Base-by-base conservation (phyloP, 805 yeast genomes). In the Cyberlindnera saturnus region DNA sequence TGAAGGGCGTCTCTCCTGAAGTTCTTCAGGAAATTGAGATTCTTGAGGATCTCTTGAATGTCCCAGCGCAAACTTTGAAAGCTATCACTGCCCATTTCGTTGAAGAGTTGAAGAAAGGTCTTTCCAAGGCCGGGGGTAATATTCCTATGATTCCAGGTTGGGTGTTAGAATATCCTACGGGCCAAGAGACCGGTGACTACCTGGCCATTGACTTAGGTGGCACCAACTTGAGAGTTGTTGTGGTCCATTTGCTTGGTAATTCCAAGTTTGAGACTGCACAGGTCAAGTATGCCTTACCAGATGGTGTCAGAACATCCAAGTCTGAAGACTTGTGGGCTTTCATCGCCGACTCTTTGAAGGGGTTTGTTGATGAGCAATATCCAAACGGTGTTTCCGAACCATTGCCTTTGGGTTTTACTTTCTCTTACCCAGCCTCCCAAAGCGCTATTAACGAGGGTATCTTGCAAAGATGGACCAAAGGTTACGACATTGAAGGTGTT, bases 141-240 rank as follows among this genome's bases (percentile, higher is more conserved):
- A 87, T 88, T 59, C 98, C 99, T 48, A 91, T 91, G 98, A 89
- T 84, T 61, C 96, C 96, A 38, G 86, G 95, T 49, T 91, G 97
- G 97, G 97, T 91, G 43, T 71, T 89, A 74, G 95, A 85, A 59
- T 84, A 73, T 71, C 97, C 98, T 52, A 82, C 91, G 40, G 99
- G 99, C 52, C 69, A 79, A 53, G 99, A 91, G 66, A 75, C 74
- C 34, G 99, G 99, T 52, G 82, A 87, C 53, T 91, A 75, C 66
- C 69, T 91, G 62, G 97, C 98, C 41, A 84, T 93, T 47, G 99
- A 91, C 65, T 76, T 91, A 69, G 99, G 99, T 63, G 99, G 99
- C 49, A 91, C 99, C 49, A 91, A 91, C 70, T 75, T 91, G 65
- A 81, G 99, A 64, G 96, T 89, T 39, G 96, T 91, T 45, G 76